Base-by-base conservation (phyloP, 2,329 filamentous ascomycete species). In the Monilinia fructigena region DNA sequence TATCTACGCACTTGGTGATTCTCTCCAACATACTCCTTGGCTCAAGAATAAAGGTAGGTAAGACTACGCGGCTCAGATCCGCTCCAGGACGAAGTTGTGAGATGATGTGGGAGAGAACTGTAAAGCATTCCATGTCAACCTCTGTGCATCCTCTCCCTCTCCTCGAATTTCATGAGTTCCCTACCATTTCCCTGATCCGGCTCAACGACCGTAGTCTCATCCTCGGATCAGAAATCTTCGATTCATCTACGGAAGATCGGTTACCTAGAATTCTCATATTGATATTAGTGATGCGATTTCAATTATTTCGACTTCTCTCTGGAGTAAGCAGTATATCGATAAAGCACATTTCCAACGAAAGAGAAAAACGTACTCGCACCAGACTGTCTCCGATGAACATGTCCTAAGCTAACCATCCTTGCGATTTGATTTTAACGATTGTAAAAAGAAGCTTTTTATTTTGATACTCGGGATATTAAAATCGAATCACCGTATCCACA, bases 31-130 rank as follows among this genome's bases (percentile, higher is more conserved):
- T 99, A 74, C 93, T 97, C 75, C 93, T 89, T 31, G 95, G 95
- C 79, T 99, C 95, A 73, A 99, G 87, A 75, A 99, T 99, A 78
- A 99, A 99, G 58, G 95, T 99, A 52, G 95, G 95, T 66, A 99
- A 83, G 47, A 95, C 94, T 69, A 99, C 93, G 73, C 94, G 87
- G 79, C 93, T 97, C 73, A 99, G 83, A 78, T 99, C 95, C 74
- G 95, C 95, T 71, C 95, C 95, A 16, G 95, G 95, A 70, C 95
- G 90, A 70, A 99, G 84, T 80, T 99, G 95, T 63, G 93, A 96
- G 76, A 99, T 98, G 79, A 99, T 96, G 80, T 98, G 94, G 68
- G 89, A 91, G 72, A 99, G 89, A 75, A 99, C 95, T 97, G 42
- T 65, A 26, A 40, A 55, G 54, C 65, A 54, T 38, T n/a, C 58